A percentile compares a stretch with the other conserved stretches of the same genome.
These are phyloP conservation scores for Erysimum pusillum DNA, from an alignment of 441 rosid species.

Conservation along the genomic window DNA sequence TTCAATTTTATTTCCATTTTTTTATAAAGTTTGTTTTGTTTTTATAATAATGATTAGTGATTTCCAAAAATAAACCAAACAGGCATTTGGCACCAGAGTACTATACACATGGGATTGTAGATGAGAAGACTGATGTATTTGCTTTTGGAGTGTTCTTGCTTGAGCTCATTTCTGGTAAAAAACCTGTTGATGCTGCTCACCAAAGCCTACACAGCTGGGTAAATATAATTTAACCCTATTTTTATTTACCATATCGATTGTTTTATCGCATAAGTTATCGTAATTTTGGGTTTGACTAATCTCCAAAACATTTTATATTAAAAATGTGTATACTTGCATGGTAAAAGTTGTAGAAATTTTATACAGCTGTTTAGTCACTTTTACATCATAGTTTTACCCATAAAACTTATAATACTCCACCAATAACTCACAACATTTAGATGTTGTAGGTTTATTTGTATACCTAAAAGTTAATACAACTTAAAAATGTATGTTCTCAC, in stretches of 20 bases:
- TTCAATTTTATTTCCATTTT: constrained; percentile 25
- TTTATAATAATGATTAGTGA: constrained; percentile 4
- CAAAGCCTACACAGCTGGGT: constrained; percentile 96
- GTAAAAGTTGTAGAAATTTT: not conserved
- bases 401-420: constrained; percentile 19
- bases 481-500: not conserved
- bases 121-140: constrained; percentile 97
- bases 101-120: constrained; percentile 94
- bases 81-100: constrained; percentile 99
- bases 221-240: constrained; percentile 33
- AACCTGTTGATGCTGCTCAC: constrained; percentile 89
- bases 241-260: not conserved
- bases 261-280: not conserved
- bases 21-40: constrained; percentile 2
- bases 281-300: not conserved
- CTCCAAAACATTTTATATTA: not conserved
- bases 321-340: not conserved
- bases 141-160: constrained; percentile 93
- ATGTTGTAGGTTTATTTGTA: constrained; percentile 4
- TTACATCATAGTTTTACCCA: not conserved
- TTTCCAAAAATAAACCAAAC: constrained; percentile 28
- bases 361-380: not conserved
- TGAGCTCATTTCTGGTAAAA: constrained; percentile 88
- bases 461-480: not conserved
- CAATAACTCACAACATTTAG: constrained; percentile 8